Evolutionary conservation across 2,329 filamentous ascomycete species (phyloP), one percentile per base, ranked within the genome.

Genomic region (Colletotrichum sidae): DNA sequence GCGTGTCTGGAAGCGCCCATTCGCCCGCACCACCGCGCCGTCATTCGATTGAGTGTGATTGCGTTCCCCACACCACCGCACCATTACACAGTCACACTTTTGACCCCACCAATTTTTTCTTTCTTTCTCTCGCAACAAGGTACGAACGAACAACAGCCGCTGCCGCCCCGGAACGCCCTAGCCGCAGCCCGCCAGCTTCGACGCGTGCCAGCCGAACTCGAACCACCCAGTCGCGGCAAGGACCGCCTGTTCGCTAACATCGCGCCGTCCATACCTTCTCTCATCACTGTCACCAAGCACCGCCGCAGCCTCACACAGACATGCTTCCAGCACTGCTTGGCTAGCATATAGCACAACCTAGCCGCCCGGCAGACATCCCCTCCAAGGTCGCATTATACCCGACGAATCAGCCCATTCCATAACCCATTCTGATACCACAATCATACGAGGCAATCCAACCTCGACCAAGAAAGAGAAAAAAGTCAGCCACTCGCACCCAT

Each of bases 371-470:
- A 35, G 44, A 39, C n/a, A 41, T 35, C n/a, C 45, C 41, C 38
- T 39, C 51, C 51, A 38, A 38, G 38, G 53, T 35, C 25, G 33
- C 45, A 37, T 56, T 55, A 49, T 47, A n/a, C 41, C 44, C 25
- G 25, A 25, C 25, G n/a, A 39, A 52, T 65, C 45, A 50, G 49
- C 60, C 50, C 55, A 65, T 64, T 60, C 55, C 55, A 39, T 25
- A 34, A 51, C n/a, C 50, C 45, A 33, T 50, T 38, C 47, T 66
- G 58, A 55, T 56, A 15, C 59, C 63, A 65, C 38, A 35, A 62
- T 62, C 63, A 57, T 62, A 62, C 63, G 58, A 65, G 11, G n/a
- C 57, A 55, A 55, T 47, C 46, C 55, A 35, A 35, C 55, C 50
- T 41, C 17, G 38, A 38, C 49, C 54, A 47, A 44, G 45, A 34